A percentile compares a stretch with the other conserved stretches of the same genome.
Evolutionary conservation across 2,329 filamentous ascomycete species (phyloP).

Genomic region (Rhexocercosporidium sp.): DNA sequence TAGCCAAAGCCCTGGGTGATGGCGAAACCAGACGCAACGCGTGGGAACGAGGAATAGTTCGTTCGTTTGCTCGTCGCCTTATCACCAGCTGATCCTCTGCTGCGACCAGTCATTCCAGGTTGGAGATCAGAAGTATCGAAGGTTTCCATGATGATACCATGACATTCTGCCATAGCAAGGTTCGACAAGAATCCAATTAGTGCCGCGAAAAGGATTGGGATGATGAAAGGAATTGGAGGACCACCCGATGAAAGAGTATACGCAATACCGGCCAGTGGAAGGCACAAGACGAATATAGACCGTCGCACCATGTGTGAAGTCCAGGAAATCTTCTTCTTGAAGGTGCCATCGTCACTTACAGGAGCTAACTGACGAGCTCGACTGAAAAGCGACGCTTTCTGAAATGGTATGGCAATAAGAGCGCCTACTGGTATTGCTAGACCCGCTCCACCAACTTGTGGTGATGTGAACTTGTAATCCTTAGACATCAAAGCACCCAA

Average conservation of each 20-base stretch:
- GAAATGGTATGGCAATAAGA: slow-evolving; percentile 72
- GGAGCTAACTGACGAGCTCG: slow-evolving; percentile 63
- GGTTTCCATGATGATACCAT: slow-evolving; percentile 79
- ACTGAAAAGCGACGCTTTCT: slow-evolving; percentile 73
- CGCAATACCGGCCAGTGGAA: slow-evolving; percentile 69
- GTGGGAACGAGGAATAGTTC: slow-evolving; percentile 78
- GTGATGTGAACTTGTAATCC: slow-evolving; percentile 67
- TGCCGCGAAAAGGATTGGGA: slow-evolving; percentile 70
- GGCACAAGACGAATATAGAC: slow-evolving; percentile 66
- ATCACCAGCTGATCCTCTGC: slow-evolving; percentile 53
- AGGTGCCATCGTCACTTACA: slow-evolving; percentile 69
- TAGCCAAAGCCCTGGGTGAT: slow-evolving; percentile 73
- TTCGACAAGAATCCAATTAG: slow-evolving; percentile 73
- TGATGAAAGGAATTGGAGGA: slow-evolving; percentile 61
- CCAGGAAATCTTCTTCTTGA: slow-evolving; percentile 65
- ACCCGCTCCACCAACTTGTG: slow-evolving; percentile 70
- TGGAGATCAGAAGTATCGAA: slow-evolving; percentile 83
- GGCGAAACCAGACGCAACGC: slow-evolving; percentile 74
- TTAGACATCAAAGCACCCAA: slow-evolving; percentile 74
- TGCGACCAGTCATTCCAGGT: slow-evolving; percentile 67
- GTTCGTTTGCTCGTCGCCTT: slow-evolving; percentile 55
- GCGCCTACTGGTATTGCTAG: slow-evolving; percentile 71
- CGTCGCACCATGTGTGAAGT: slow-evolving; percentile 75
- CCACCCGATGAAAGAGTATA: slow-evolving; percentile 73
- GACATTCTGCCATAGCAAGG: slow-evolving; percentile 76